Percentiles rank a stretch among this genome's conserved stretches.
These are phyloP conservation scores for Schizophyllum commune DNA, from an alignment of 1,284 basidiomycete genomes.

Conservation along the genomic window DNA sequence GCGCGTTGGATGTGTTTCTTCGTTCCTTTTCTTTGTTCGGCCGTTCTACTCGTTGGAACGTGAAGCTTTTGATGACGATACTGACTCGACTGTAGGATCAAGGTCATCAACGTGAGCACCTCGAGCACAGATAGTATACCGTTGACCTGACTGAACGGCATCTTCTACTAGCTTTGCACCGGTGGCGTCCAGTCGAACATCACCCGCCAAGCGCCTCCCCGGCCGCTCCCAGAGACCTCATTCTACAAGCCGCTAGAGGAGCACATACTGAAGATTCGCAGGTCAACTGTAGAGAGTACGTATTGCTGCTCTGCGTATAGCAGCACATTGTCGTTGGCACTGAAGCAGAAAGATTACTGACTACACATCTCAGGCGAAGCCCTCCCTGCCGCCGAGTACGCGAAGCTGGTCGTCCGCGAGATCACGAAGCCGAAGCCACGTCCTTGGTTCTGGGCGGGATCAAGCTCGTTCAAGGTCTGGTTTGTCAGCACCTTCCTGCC, in stretches of 20 bases:
- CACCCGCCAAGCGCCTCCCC: background rate
- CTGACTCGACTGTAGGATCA: background rate
- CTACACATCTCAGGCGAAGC: too few relatives aligned
- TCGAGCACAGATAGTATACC: background rate
- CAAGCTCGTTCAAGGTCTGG: constrained; percentile 14
- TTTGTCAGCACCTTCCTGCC: constrained; percentile 21
- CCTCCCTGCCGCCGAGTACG: constrained; percentile 15
- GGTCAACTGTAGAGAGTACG: background rate
- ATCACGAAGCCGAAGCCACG: constrained; percentile 15
- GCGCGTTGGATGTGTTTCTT: background rate
- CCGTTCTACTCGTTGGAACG: too few relatives aligned
- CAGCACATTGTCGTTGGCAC: too few relatives aligned
- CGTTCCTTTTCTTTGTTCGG: too few relatives aligned
- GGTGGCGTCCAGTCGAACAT: background rate
- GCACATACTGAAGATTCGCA: background rate
- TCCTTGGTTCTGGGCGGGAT: constrained; percentile 18
- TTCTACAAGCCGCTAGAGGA: background rate
- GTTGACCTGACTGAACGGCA: background rate
- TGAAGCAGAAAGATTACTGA: too few relatives aligned
- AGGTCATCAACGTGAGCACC: background rate
- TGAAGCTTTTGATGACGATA: background rate
- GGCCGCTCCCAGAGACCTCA: background rate
- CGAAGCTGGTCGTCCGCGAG: constrained; percentile 18
- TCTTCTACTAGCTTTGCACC: background rate
- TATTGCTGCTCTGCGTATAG: too few relatives aligned